These are phyloP conservation scores for Turritis glabra DNA, from an alignment of 345 rosid species.

Conservation along the genomic window DNA sequence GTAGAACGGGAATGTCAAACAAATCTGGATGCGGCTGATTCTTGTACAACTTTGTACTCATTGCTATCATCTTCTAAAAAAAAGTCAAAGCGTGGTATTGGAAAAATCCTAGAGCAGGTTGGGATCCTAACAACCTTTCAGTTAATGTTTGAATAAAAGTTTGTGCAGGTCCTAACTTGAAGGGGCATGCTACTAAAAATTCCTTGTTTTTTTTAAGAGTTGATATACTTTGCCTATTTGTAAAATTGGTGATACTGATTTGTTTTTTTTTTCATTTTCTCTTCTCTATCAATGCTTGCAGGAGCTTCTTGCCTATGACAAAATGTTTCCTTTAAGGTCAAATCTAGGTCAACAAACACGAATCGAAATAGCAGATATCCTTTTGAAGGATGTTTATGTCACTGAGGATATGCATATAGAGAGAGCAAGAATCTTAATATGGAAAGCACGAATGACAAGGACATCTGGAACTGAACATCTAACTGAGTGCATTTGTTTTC, in stretches of 20 bases:
- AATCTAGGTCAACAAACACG: conserved; percentile 58
- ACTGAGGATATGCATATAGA: conserved; percentile 40
- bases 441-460: conserved; percentile 60
- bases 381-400: conserved; percentile 54
- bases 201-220: not conserved
- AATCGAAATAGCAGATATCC: conserved; percentile 52
- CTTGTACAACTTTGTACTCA: conserved; percentile 50
- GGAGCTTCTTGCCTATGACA: conserved; percentile 82
- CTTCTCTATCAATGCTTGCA: conserved; percentile 37
- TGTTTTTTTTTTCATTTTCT: conserved; percentile 5
- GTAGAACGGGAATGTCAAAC: conserved; percentile 50
- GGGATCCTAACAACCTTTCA: conserved; percentile 27
- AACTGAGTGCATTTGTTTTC: conserved; percentile 53
- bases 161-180: not conserved
- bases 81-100: conserved; percentile 46
- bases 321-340: conserved; percentile 48
- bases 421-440: conserved; percentile 64
- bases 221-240: not conserved
- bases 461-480: conserved; percentile 54
- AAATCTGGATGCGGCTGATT: conserved; percentile 41
- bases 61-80: conserved; percentile 53
- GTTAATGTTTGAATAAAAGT: not conserved
- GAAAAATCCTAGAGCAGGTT: conserved; percentile 84
- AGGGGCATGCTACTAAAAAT: conserved; percentile 2
- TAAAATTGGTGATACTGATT: conserved; percentile 20